Evolutionary conservation across 805 yeast species (phyloP), one percentile per base, ranked within the genome.

Genomic region (Wickerhamiella kurtzmanii): DNA sequence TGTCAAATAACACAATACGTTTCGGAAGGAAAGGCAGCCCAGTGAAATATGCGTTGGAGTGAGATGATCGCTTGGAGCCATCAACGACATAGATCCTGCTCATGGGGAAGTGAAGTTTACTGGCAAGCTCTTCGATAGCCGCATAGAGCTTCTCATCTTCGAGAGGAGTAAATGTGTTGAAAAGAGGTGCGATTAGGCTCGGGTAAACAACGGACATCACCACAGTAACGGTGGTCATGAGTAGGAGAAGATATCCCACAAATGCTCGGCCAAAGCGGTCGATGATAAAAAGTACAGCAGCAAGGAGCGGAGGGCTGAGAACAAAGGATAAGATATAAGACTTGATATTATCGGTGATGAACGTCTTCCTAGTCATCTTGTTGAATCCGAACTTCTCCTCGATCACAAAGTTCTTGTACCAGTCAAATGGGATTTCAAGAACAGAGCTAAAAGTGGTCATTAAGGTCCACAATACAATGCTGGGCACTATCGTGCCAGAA

Each of bases 31-130:
- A 89, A 37, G 98, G 98, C 58, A 92, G 73, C 3, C 99, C 99
- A 56, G 83, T 76, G 62, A 92, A 92, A 64, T 86, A 89, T 39
- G 99, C 99, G 61, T 92, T 92, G 6, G 97, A 89, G 66, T 92
- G 98, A 5, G 94, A 77, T 1, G 96, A 85, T 70, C 97, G 81
- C 61, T 82, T 85, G 38, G 97, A 88, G n/a, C 97, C 96, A 63
- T 92, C 99, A 60, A 88, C 79, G 42, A 88, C 96, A 58, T 75
- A 85, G 47, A 92, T 69, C 59, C 86, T 79, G 48, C 80, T 76
- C 60, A 89, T 74, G 50, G 98, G 99, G 76, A 92, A 92, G 35
- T 76, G 70, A 60, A 84, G 82, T 46, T 72, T 66, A 15, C 69
- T 61, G 17, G 97, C 96, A 53, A 92, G 75, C 16, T 75, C 69